These are phyloP conservation scores for Claviceps lovelessii DNA, from an alignment of 2,329 filamentous ascomycete species.

Conservation along the genomic window DNA sequence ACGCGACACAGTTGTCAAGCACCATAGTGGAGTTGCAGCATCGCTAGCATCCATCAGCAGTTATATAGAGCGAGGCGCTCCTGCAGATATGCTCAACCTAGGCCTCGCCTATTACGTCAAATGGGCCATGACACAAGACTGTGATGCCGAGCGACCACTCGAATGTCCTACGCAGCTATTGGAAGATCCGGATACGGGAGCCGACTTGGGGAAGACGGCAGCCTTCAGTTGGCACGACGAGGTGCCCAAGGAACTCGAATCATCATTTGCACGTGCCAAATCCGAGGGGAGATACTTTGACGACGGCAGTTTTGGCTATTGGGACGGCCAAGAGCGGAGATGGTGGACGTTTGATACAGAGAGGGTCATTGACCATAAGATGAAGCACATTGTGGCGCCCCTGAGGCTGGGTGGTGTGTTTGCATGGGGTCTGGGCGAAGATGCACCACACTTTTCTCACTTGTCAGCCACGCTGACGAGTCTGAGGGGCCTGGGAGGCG, in stretches of 20 bases:
- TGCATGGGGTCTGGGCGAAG: slow-evolving; percentile 62
- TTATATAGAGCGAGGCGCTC: slow-evolving; percentile 43
- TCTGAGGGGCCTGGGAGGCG: slow-evolving; percentile 7
- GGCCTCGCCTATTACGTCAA: slow-evolving; percentile 56
- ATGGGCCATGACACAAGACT: slow-evolving; percentile 40
- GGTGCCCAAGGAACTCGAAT: slow-evolving; percentile 35
- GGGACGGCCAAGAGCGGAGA: slow-evolving; percentile 40
- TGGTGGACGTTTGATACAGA: slow-evolving; percentile 67
- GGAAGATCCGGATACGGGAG: slow-evolving; percentile 43
- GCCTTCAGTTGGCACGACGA: slow-evolving; percentile 46
- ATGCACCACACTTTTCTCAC: slow-evolving; percentile 32
- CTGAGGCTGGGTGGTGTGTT: slow-evolving; percentile 54
- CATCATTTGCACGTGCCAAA: slow-evolving; percentile 44
- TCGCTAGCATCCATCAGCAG: slow-evolving; percentile 40
- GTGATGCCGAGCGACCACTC: slow-evolving; percentile 27
- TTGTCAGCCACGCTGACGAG: slow-evolving; percentile 20
- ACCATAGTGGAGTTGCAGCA: slow-evolving; percentile 48
- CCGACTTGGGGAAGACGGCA: slow-evolving; percentile 41
- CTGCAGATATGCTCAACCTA: slow-evolving; percentile 40
- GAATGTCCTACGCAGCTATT: slow-evolving; percentile 41
- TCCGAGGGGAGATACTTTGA: slow-evolving; percentile 31
- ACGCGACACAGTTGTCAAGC: slow-evolving; percentile 46
- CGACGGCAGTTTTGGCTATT: slow-evolving; percentile 59
- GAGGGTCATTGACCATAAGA: slow-evolving; percentile 45
- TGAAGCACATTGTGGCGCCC: slow-evolving; percentile 41